Percentiles rank a stretch among this genome's conserved stretches.
Evolutionary conservation across 257 asterid species (phyloP).

Genomic region (Ocimum tenuiflorum): DNA sequence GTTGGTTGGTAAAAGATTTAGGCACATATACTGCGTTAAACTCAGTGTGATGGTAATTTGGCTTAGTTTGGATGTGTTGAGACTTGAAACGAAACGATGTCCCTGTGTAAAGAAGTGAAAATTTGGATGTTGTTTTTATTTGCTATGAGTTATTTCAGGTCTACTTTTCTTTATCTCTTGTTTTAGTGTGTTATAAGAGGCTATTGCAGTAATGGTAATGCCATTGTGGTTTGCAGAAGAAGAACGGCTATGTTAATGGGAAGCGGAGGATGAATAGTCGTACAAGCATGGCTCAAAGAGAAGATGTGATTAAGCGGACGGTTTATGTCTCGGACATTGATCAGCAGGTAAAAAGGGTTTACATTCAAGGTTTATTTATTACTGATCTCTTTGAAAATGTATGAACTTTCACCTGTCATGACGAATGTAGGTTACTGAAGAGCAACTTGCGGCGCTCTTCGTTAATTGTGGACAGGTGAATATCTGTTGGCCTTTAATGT

Average conservation of each 20-base stretch:
- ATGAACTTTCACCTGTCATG: not conserved
- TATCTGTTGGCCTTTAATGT: not conserved
- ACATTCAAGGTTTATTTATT: not conserved
- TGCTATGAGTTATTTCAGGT: not conserved
- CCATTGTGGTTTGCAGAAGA: constrained; percentile 38
- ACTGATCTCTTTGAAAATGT: not conserved
- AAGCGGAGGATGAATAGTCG: constrained; percentile 49
- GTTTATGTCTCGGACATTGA: constrained; percentile 74
- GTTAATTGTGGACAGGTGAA: constrained; percentile 58
- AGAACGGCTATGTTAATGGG: constrained; percentile 43
- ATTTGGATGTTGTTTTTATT: not conserved
- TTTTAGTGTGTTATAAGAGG: not conserved
- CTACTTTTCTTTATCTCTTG: not conserved
- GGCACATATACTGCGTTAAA: not conserved
- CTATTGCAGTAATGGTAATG: constrained; percentile 18
- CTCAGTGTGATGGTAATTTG: not conserved
- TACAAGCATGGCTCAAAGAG: constrained; percentile 65
- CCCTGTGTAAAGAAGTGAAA: constrained; percentile 11
- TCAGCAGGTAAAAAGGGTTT: constrained; percentile 46
- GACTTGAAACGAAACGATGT: no score
- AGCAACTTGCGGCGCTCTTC: constrained; percentile 67
- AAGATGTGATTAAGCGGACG: constrained; percentile 67
- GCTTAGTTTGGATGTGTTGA: constrained; percentile 4
- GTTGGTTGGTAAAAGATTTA: constrained; percentile 4
- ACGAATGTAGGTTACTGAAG: constrained; percentile 56